Base-by-base conservation (phyloP, 495 filamentous ascomycete genomes). In the Penicillium silybi region DNA sequence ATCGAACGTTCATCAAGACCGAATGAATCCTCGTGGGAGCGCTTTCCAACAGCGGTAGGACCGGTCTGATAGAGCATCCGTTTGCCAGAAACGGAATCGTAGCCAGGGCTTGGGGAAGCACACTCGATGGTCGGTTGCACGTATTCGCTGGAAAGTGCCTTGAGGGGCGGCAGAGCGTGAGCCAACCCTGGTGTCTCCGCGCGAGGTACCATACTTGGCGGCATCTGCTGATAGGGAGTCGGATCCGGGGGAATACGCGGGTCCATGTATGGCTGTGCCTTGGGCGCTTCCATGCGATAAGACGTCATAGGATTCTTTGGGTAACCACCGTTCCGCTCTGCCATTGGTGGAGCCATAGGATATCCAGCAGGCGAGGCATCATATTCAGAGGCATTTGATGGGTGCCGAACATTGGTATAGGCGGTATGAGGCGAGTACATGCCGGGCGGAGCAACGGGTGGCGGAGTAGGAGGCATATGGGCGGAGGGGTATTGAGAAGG, bases 401-500 rank as follows among this genome's bases (percentile, higher is more conserved):
- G 60, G 29, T 67, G 69, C 8, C 74, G 64, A 4, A 74, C 62
- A 32, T 78, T 73, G 5, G 74, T 65, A 26, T 70, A 74, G 19
- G 64, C 64, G 1, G 63, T 53, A 19, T 69, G 70, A 34, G 78
- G 74, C 20, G 75, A 74, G 53, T 79, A 80, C 8, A 68, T 59
- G 0, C 64, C 66, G 17, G 73, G 63, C 7, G 72, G 57, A n/a
- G 72, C 72, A 19, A 74, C 61, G 2, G 74, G 73, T 11, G 73
- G 74, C 22, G 76, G 72, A 44, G 71, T 75, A 26, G 73, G 69
- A 25, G 74, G 72, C 52, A 72, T 63, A 46, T 80, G 79, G 34
- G 73, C 71, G 44, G 70, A 68, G 25, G 63, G 65, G 47, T 77
- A 79, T 26, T 72, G 71, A 11, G 65, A 48, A 38, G 67, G 68